phyloP scores from a whole-genome alignment of 495 filamentous ascomycete genomes.

The Penicillium samsonianum region DNA sequence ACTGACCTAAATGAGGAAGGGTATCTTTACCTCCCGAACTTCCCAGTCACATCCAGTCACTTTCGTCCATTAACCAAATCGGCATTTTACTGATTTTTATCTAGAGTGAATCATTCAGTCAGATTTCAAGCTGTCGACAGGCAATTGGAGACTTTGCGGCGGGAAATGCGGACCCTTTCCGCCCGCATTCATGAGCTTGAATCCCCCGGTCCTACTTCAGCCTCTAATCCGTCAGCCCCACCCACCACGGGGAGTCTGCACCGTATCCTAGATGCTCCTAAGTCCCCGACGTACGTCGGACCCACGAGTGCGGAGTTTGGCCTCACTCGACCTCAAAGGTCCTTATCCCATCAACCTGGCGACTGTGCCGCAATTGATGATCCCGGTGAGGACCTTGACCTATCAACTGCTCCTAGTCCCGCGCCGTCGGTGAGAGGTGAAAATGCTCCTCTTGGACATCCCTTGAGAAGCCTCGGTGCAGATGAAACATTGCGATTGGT shows the following conservation, averaged over 20 bases:
- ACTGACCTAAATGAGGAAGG: slow-evolving; percentile 25
- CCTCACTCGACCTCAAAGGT: slow-evolving; percentile 19
- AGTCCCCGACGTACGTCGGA: slow-evolving; percentile 41
- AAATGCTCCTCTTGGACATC: slow-evolving; percentile 13
- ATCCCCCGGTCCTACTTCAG: slow-evolving; percentile 15
- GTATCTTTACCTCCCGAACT: slow-evolving; percentile 14
- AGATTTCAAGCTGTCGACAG: slow-evolving; percentile 32
- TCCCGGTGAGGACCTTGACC: slow-evolving; percentile 19
- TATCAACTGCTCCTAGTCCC: slow-evolving; percentile 27
- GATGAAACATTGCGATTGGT: slow-evolving; percentile 70
- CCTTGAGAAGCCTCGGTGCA: slow-evolving; percentile 33
- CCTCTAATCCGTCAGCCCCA: slow-evolving; percentile 8
- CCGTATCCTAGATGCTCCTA: slow-evolving; percentile 42
- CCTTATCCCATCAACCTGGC: slow-evolving; percentile 1
- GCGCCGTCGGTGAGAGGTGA: slow-evolving; percentile 18
- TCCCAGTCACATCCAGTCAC: neutral
- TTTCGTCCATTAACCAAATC: neutral
- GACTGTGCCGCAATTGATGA: neutral
- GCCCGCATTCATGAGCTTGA: slow-evolving; percentile 38
- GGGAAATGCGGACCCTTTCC: slow-evolving; percentile 37
- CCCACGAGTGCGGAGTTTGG: slow-evolving; percentile 49
- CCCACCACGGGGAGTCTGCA: slow-evolving; percentile 18
- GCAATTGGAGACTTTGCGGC: slow-evolving; percentile 33
- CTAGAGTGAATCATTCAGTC: slow-evolving; percentile 24
- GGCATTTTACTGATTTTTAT: slow-evolving; percentile 1